Percentiles rank a stretch among this genome's conserved stretches.
These are phyloP conservation scores for Boletus sp. DNA, from an alignment of 768 basidiomycete genomes.

Conservation along the genomic window DNA sequence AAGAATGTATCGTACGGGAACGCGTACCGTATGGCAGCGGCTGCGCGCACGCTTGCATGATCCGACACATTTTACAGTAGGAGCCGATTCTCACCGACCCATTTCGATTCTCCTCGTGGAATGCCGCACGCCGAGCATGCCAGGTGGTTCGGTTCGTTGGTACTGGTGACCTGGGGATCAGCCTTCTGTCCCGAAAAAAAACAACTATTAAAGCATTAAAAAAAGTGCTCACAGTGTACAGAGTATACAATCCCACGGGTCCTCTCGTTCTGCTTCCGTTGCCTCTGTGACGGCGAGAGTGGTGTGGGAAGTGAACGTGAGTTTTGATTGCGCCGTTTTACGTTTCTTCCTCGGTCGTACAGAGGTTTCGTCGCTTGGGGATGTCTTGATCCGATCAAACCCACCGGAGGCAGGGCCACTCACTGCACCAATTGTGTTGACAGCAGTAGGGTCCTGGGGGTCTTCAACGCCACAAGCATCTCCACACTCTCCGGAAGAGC, in stretches of 20 bases:
- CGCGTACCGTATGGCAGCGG: no score
- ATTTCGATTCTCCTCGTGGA: conserved; percentile 41
- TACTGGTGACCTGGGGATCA: conserved; percentile 33
- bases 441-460: background rate
- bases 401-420: background rate
- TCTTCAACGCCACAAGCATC: background rate
- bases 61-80: no score
- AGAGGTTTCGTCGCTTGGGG: background rate
- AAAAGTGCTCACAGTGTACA: conserved; percentile 58
- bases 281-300: background rate
- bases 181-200: background rate
- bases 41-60: no score
- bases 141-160: conserved; percentile 51
- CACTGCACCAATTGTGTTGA: background rate
- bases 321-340: conserved; percentile 21
- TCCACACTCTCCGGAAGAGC: conserved; percentile 1
- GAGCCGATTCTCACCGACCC: conserved; percentile 3
- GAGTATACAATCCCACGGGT: conserved; percentile 50
- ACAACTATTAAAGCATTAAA: background rate
- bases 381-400: background rate
- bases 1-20: no score
- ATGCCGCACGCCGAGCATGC: conserved; percentile 63
- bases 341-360: conserved; percentile 16
- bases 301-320: background rate
- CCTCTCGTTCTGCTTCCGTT: conserved; percentile 36